These are phyloP conservation scores for Podochytrium sp. DNA, from an alignment of 192 early-diverging fungal species.

Conservation along the genomic window DNA sequence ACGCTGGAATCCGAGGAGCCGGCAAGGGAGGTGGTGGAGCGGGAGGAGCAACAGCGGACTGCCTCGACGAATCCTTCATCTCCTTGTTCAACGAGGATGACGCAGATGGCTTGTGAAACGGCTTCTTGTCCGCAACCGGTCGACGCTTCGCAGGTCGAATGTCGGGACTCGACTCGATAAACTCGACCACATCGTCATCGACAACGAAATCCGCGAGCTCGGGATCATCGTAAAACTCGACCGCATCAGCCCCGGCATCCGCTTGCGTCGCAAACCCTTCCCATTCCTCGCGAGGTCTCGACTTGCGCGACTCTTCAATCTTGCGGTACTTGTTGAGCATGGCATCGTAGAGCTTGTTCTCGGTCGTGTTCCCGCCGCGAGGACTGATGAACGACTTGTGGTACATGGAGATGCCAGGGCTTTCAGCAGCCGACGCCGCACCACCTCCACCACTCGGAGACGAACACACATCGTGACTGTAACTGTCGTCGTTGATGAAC, in stretches of 20 bases:
- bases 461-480: not conserved
- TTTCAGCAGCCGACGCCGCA: constrained; percentile 6
- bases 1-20: not conserved
- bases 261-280: constrained; percentile 22
- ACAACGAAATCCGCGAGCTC: constrained; percentile 52
- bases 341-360: not conserved
- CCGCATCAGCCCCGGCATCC: constrained; percentile 31
- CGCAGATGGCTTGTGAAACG: not conserved
- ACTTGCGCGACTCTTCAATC: constrained; percentile 1
- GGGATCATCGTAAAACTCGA: constrained; percentile 32
- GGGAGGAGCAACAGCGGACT: too few relatives aligned
- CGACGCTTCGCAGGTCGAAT: not conserved
- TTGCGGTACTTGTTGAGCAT: constrained; percentile 16
- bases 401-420: constrained; percentile 28
- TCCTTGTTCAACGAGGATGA: not conserved
- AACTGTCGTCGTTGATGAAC: constrained; percentile 28
- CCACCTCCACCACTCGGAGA: too few relatives aligned
- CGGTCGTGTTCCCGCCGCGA: not conserved
- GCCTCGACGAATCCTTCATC: too few relatives aligned
- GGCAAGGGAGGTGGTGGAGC: too few relatives aligned
- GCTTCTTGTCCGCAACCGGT: not conserved
- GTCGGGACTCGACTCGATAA: not conserved
- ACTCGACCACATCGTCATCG: constrained; percentile 34
- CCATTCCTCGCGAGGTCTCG: constrained; percentile 24
- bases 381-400: constrained; percentile 17